Conservation (phyloP, 257 asterid genomes). For the Prunella vulgaris region DNA sequence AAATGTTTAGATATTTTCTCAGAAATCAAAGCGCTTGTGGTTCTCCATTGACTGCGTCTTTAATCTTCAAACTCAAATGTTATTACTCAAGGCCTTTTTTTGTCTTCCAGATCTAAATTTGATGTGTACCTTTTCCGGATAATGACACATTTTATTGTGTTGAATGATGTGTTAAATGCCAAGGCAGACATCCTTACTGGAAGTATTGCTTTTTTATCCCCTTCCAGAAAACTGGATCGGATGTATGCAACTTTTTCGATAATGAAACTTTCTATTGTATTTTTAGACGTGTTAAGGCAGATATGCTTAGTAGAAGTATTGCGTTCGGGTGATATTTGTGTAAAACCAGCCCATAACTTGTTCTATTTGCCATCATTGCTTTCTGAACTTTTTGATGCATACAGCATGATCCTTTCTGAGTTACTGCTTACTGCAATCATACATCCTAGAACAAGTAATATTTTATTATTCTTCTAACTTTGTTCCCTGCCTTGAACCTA, state of each 20-base stretch:
- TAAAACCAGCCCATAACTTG: slow-evolving; percentile 10
- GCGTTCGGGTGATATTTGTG: slow-evolving; percentile 4
- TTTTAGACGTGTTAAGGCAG: not conserved
- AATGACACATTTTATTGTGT: not conserved
- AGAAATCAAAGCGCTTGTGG: slow-evolving; percentile 4
- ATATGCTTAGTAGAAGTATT: not conserved
- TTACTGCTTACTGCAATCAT: slow-evolving; percentile 13
- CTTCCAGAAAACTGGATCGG: slow-evolving; percentile 1
- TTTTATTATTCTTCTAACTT: not conserved
- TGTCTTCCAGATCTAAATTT: slow-evolving; percentile 4
- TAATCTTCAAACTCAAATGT: slow-evolving; percentile 10
- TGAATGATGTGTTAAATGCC: not conserved
- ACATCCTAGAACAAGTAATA: slow-evolving; percentile 3
- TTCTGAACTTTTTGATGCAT: slow-evolving; percentile 8
- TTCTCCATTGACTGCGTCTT: slow-evolving; percentile 9
- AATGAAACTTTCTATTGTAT: not conserved
- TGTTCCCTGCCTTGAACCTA: slow-evolving; percentile 13
- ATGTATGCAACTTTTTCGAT: not conserved
- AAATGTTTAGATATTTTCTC: slow-evolving; percentile 1
- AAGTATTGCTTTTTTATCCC: slow-evolving; percentile 3
- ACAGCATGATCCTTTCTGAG: slow-evolving; percentile 3
- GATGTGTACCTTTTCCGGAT: not conserved
- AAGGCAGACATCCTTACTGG: not conserved
- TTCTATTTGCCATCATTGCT: not conserved
- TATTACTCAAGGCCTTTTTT: slow-evolving; percentile 16